Evolutionary conservation across 2,329 filamentous ascomycete genomes (phyloP), one percentile per base, ranked within the genome.

Genomic region (Epichloe sp.): DNA sequence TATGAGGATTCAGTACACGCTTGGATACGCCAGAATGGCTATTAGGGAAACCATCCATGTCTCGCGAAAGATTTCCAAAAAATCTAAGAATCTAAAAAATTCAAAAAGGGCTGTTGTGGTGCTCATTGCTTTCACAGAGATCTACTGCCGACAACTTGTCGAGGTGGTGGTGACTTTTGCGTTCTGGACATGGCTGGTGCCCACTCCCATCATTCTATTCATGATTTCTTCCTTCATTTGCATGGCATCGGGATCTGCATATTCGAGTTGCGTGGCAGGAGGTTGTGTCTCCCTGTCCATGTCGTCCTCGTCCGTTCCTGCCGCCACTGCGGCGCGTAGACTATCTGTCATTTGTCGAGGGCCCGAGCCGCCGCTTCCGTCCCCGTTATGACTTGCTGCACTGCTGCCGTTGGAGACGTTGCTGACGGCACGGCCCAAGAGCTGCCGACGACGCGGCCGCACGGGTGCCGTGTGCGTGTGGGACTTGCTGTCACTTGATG

Each of bases 341-440:
- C 44, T 50, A 12, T 35, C 52, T 26, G 52, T 44, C 50, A 42
- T 21, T 36, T 46, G 50, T 15, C 47, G 49, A 41, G 50, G 38
- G 4, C 48, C 47, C 0, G 68, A 68, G 21, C 57, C 54, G 21
- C 57, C 54, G 42, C 52, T 50, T 2, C 55, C 58, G 43, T 50
- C 49, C 4, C 58, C 59, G 44, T 53, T 46, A 12, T 65, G 67
- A 50, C 74, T 73, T 44, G 63, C 68, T n/a, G 60, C 60, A 49
- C 66, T 74, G 49, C 75, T 78, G 5, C 68, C 68, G 1, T 72
- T 72, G 2, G 78, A 82, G 3, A 71, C 71, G 58, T 80, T 81
- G 64, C 77, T 80, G 31, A 76, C 64, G 3, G 77, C 79, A 11
- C 79, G 75, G 5, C 79, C 79, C 3, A 82, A 66, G 51, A 82